Evolutionary conservation across 2,329 filamentous ascomycete genomes (phyloP).

Genomic region (Amphichorda felina): DNA sequence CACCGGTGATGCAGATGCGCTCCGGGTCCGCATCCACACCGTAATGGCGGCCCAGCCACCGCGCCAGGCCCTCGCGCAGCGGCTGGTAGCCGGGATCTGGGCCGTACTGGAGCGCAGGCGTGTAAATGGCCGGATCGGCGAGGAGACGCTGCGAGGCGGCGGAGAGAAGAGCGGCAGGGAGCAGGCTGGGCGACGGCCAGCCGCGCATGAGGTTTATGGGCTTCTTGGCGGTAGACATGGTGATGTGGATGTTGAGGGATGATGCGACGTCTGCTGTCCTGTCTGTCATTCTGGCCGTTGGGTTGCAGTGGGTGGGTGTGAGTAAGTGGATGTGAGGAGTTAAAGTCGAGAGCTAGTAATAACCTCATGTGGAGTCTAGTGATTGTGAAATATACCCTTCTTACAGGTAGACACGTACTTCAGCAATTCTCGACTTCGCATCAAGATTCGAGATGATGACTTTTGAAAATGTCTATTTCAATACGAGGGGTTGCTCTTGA

Average conservation of each 20-base stretch:
- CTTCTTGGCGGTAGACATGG: conserved; percentile 16
- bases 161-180: conserved; percentile 53
- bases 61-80: conserved; percentile 55
- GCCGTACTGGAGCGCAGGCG: conserved; percentile 64
- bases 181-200: conserved; percentile 51
- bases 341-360: too few species aligned
- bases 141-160: conserved; percentile 50
- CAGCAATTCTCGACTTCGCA: too few species aligned
- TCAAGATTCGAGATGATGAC: too few species aligned
- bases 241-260: conserved; percentile 1
- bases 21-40: conserved; percentile 27
- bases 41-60: conserved; percentile 60
- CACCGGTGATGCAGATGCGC: conserved; percentile 71
- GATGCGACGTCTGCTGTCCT: too few species aligned
- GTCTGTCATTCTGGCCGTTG: too few species aligned
- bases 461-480: too few species aligned
- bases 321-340: too few species aligned
- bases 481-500: too few species aligned
- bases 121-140: conserved; percentile 42
- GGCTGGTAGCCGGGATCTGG: conserved; percentile 63
- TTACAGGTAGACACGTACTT: too few species aligned
- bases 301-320: too few species aligned
- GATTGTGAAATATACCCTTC: too few species aligned
- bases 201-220: conserved; percentile 56
- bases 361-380: too few species aligned